Evolutionary conservation across 2,329 filamentous ascomycete genomes (phyloP).

Genomic region (Fusarium ambrosium): DNA sequence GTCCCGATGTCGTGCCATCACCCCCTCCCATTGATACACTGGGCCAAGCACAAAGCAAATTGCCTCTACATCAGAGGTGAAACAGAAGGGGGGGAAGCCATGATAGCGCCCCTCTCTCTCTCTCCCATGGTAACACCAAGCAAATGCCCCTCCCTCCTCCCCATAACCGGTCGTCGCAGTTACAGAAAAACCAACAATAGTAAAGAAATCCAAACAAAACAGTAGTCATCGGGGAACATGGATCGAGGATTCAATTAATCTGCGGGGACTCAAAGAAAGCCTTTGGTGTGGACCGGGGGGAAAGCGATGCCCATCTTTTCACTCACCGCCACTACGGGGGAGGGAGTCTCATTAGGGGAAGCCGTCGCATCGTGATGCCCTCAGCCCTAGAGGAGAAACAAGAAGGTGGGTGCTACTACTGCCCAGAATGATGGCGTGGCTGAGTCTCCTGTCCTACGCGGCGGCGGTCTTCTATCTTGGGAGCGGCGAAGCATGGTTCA

Average conservation of each 20-base stretch:
- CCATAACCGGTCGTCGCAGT: constrained; percentile 33
- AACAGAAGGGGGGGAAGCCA: constrained; percentile 22
- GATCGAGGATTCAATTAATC: constrained; percentile 19
- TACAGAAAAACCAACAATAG: constrained; percentile 25
- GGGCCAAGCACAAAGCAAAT: constrained; percentile 15
- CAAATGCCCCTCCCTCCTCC: constrained; percentile 15
- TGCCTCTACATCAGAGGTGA: constrained; percentile 26
- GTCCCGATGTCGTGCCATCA: neutral
- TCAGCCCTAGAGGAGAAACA: constrained; percentile 29
- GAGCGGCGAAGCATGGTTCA: constrained; percentile 34
- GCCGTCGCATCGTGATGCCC: constrained; percentile 39
- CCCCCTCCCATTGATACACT: constrained; percentile 36
- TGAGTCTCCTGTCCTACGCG: constrained; percentile 20
- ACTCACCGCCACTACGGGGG: constrained; percentile 35
- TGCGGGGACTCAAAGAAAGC: constrained; percentile 26
- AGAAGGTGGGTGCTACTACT: neutral
- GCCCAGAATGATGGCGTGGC: constrained; percentile 29
- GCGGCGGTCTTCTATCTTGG: constrained; percentile 32
- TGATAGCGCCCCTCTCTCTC: constrained; percentile 22
- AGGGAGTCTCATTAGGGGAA: constrained; percentile 10
- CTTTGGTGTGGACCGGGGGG: constrained; percentile 11
- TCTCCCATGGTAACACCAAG: constrained; percentile 3
- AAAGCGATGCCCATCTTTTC: constrained; percentile 2
- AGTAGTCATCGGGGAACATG: constrained; percentile 2
- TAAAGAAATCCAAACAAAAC: constrained; percentile 33